Conservation (phyloP, 2,329 filamentous ascomycete genomes). For the Nothopassalora personata region DNA sequence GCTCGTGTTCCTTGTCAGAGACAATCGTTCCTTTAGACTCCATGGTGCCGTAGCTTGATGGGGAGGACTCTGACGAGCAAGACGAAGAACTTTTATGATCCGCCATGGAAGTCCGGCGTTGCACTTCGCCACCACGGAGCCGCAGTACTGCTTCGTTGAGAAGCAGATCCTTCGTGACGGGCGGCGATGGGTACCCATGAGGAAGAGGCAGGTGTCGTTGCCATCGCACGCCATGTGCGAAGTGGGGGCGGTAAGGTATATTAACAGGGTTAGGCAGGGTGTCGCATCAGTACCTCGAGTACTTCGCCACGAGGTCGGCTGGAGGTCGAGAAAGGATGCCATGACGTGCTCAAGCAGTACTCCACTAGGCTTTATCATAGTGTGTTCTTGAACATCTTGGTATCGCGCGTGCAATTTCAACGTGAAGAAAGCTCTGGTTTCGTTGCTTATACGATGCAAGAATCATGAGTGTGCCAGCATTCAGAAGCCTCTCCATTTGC, state of each 20-base stretch:
- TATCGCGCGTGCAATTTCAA: no score
- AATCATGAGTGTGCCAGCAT: no score
- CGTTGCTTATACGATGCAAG: no score
- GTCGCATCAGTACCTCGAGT: background rate
- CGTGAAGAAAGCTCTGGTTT: no score
- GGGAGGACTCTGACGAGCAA: background rate
- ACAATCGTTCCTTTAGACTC: background rate
- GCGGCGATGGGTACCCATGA: background rate
- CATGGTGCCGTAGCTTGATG: background rate
- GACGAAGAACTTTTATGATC: background rate
- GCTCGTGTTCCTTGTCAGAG: background rate
- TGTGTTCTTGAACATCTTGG: background rate
- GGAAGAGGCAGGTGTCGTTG: background rate
- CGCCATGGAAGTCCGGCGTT: background rate
- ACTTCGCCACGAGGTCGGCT: background rate
- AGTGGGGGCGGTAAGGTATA: background rate
- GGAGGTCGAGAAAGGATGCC: background rate
- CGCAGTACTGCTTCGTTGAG: background rate
- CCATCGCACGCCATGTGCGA: background rate
- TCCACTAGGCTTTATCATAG: background rate
- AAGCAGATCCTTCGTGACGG: background rate
- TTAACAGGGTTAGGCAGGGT: background rate
- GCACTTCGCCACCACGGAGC: background rate
- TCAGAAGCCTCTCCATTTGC: no score
- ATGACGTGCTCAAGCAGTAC: background rate